These are phyloP conservation scores for Lignosus rhinocerotis DNA, from an alignment of 1,284 basidiomycete genomes.

Conservation along the genomic window DNA sequence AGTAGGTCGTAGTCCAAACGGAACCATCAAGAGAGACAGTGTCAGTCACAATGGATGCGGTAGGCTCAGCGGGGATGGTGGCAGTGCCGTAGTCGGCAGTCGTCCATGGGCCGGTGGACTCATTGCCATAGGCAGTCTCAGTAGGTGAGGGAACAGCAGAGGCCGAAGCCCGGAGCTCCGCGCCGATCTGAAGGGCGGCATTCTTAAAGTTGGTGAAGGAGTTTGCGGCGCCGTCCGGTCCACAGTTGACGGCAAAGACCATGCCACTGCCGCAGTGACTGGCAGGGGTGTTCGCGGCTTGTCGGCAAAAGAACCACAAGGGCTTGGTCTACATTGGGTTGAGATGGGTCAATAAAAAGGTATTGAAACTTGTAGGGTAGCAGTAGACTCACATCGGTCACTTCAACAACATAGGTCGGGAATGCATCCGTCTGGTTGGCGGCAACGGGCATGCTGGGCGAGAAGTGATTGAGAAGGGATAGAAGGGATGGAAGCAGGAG, in stretches of 20 bases:
- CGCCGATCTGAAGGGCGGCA: constrained; percentile 50
- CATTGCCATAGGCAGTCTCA: background rate
- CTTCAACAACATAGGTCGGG: constrained; percentile 37
- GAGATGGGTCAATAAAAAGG: background rate
- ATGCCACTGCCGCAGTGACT: constrained; percentile 63
- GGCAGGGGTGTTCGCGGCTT: constrained; percentile 35
- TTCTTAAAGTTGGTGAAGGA: constrained; percentile 60
- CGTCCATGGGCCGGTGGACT: constrained; percentile 19
- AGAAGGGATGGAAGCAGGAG: background rate
- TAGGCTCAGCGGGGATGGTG: constrained; percentile 49
- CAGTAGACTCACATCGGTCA: constrained; percentile 36
- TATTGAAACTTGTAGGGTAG: background rate
- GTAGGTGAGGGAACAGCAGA: constrained; percentile 33
- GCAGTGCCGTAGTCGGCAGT: constrained; percentile 45
- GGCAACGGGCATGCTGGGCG: constrained; percentile 50
- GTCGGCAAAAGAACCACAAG: constrained; percentile 48
- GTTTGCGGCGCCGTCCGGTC: constrained; percentile 49
- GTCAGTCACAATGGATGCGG: constrained; percentile 34
- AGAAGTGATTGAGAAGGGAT: background rate
- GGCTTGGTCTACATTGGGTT: constrained; percentile 33
- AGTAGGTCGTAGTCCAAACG: constrained; percentile 54
- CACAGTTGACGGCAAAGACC: constrained; percentile 68
- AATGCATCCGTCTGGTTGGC: constrained; percentile 39
- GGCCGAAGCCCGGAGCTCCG: constrained; percentile 42
- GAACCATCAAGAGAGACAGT: constrained; percentile 42